These are phyloP conservation scores for Leishmania tarentolae DNA, from an alignment of 208 protist species.

Conservation along the genomic window DNA sequence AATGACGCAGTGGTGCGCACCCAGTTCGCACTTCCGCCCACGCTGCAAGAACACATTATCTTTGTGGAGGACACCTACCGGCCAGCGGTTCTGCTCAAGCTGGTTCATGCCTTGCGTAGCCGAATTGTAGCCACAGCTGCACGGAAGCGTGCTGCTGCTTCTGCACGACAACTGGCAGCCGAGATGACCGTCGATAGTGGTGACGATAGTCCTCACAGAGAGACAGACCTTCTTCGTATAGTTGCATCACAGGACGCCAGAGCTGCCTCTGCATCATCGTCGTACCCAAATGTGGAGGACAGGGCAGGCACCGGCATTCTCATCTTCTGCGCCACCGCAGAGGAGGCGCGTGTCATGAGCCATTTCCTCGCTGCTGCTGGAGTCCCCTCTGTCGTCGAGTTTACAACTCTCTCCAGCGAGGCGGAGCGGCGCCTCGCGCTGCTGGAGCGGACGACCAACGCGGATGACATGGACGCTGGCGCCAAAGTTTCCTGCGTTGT, in stretches of 20 bases:
- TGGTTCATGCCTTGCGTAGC: conserved; percentile 56
- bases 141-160: conserved; percentile 6
- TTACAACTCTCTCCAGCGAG: conserved; percentile 81
- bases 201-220: conserved; percentile 26
- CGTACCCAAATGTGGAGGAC: conserved; percentile 60
- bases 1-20: conserved; percentile 37
- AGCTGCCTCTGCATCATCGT: conserved; percentile 5
- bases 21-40: conserved; percentile 81
- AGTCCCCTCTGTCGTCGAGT: conserved; percentile 68
- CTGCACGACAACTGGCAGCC: conserved; percentile 9
- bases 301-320: conserved; percentile 69
- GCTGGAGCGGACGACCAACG: conserved; percentile 26
- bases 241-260: neutral
- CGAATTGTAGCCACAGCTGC: conserved; percentile 20
- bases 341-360: conserved; percentile 88
- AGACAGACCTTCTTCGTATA: neutral
- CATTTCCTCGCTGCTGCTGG: conserved; percentile 85
- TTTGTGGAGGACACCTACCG: conserved; percentile 85
- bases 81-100: conserved; percentile 85
- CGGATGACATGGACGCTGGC: neutral
- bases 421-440: conserved; percentile 74
- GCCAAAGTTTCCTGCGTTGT: conserved; percentile 53
- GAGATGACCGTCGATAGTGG: conserved; percentile 5
- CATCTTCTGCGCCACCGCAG: conserved; percentile 84
- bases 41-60: conserved; percentile 83